Base-by-base conservation (phyloP, 345 rosid species). In the Euphorbia pulcherrima region DNA sequence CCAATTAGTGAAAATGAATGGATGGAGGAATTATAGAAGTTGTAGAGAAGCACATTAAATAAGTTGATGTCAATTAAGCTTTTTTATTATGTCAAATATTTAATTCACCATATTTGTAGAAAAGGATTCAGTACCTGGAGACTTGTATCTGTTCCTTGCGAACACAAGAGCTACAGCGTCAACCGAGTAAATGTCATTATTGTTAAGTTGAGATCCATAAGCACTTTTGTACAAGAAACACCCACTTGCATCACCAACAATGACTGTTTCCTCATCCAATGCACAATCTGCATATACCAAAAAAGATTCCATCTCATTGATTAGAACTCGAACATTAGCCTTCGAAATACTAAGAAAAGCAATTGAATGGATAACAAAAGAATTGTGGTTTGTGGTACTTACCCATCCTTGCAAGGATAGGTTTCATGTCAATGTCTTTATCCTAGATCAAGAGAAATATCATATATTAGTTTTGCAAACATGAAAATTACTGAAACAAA, bases 151-250 rank as follows among this genome's bases (percentile, higher is more conserved):
- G 21, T 83, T 84, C 72, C 37, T 78, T 12, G 83, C 77, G 62
- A 84, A 78, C 29, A 81, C 85, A 60, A 84, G 83, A 55, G 82
- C 81, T 9, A 77, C 79, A 18, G 78, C 82, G 55, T 79, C 80
- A 44, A 69, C 44, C 41, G 30, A 50, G 55, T 33, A 74, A 11
- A 4, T n/a, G 64, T 65, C 26, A 11, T n/a, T 14, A 7, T 33
- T 5, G 33, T 57, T 46, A 33, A 53, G 50, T 40, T 2, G 58
- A 53, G 68, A 46, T 72, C 8, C 24, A 21, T 59, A 44, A 26
- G 37, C 58, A 24, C 60, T 74, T 29, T 23, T 68, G 63, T 74
- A 77, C 62, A 75, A 39, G 33, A 79, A 79, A 62, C 62, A 16
- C 18, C 71, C 72, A 54, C 72, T 69, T 54, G 82, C 78, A 73